Percentiles rank a stretch among this genome's conserved stretches.
These are phyloP conservation scores for Kluyveromyces aestuarii DNA, from an alignment of 805 yeast species.

Conservation along the genomic window DNA sequence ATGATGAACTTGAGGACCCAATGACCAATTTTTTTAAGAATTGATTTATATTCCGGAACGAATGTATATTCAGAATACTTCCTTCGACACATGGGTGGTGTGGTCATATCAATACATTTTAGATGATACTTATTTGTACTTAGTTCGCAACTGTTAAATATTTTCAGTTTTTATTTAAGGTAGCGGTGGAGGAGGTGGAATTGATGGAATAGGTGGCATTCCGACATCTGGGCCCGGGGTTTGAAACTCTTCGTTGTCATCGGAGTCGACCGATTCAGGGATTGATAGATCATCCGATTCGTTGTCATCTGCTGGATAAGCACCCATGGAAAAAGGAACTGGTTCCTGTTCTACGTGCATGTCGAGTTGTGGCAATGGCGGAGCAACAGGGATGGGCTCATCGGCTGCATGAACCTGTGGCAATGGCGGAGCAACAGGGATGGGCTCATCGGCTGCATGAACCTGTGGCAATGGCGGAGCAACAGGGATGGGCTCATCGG, in stretches of 20 bases:
- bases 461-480: slow-evolving; percentile 7
- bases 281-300: slow-evolving; percentile 26
- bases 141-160: background rate
- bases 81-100: background rate
- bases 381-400: slow-evolving; percentile 27
- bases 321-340: slow-evolving; percentile 2
- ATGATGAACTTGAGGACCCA: slow-evolving; percentile 31
- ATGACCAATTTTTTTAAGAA: slow-evolving; percentile 25
- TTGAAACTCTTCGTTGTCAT: slow-evolving; percentile 9
- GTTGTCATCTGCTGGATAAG: slow-evolving; percentile 5
- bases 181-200: slow-evolving; percentile 28
- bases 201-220: slow-evolving; percentile 8
- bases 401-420: slow-evolving; percentile 21
- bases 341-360: slow-evolving; percentile 2
- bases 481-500: slow-evolving; percentile 4
- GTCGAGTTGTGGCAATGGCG: slow-evolving; percentile 20
- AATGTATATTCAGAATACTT: background rate
- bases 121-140: no score
- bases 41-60: slow-evolving; percentile 2
- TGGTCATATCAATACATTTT: background rate
- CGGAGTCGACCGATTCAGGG: slow-evolving; percentile 29
- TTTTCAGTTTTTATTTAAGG: slow-evolving; percentile 7
- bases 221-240: background rate
- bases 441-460: slow-evolving; percentile 11
- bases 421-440: slow-evolving; percentile 22